A percentile compares a stretch with the other conserved stretches of the same genome.
These are phyloP conservation scores for Casuarina cunninghamiana DNA, from an alignment of 306 rosid genomes.

Conservation along the genomic window DNA sequence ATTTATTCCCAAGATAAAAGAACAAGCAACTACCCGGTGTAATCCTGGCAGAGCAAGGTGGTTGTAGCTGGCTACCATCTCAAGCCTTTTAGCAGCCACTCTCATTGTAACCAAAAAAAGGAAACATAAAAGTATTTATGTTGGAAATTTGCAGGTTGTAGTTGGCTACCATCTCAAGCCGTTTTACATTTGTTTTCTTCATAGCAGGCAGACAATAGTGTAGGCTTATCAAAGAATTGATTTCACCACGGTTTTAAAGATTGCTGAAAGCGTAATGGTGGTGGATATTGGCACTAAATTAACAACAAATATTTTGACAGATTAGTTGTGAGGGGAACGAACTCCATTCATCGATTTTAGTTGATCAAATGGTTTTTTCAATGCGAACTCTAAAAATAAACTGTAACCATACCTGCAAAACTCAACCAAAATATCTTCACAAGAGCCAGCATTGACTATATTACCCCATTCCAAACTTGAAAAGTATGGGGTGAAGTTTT, in stretches of 20 bases:
- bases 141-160: too few relatives aligned
- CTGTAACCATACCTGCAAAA: constrained; percentile 62
- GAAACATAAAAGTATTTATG: background rate
- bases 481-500: constrained; percentile 65
- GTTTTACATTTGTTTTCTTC: background rate
- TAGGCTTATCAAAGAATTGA: too few relatives aligned
- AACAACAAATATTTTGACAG: background rate
- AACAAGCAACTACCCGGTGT: background rate
- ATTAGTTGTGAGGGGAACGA: background rate
- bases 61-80: background rate
- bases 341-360: background rate
- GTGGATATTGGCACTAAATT: background rate
- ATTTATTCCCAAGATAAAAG: too few relatives aligned
- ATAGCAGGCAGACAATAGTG: too few relatives aligned
- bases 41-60: background rate
- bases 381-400: constrained; percentile 17
- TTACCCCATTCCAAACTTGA: constrained; percentile 77
- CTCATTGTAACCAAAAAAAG: background rate
- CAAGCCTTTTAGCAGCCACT: background rate
- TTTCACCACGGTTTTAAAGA: background rate
- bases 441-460: constrained; percentile 54
- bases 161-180: too few relatives aligned
- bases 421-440: constrained; percentile 51
- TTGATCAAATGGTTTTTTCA: background rate
- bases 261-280: background rate